Evolutionary conservation across 331 rosid genomes (phyloP).

Genomic region (Stylosanthes scabra): DNA sequence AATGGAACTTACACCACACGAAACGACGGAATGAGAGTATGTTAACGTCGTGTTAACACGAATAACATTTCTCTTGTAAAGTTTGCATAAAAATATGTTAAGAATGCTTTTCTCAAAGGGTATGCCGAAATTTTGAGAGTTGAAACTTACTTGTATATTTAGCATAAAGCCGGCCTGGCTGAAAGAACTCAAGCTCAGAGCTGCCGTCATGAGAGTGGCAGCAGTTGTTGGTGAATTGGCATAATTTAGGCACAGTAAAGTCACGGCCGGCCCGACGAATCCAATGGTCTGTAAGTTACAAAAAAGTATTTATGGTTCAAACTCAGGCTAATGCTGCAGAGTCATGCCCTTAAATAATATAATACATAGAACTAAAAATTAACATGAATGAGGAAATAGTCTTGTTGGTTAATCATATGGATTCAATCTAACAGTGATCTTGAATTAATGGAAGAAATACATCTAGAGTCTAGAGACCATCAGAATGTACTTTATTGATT

Average conservation of each 20-base stretch:
- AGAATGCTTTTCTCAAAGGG: background rate
- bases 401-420: background rate
- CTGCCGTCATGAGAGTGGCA: conserved; percentile 69
- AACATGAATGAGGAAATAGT: conserved; percentile 16
- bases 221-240: conserved; percentile 74
- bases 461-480: background rate
- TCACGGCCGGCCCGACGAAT: conserved; percentile 83
- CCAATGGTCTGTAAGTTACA: conserved; percentile 73
- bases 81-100: too few species aligned
- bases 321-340: conserved; percentile 25
- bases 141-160: conserved; percentile 79
- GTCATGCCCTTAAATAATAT: background rate
- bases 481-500: background rate
- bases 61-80: too few species aligned
- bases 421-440: conserved; percentile 20
- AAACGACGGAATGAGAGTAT: too few species aligned
- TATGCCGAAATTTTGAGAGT: conserved; percentile 14
- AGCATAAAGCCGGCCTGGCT: conserved; percentile 97
- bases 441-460: background rate
- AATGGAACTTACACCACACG: too few species aligned
- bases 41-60: too few species aligned
- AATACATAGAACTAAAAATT: conserved; percentile 18
- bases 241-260: conserved; percentile 78
- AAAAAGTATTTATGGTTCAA: conserved; percentile 33
- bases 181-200: conserved; percentile 92